Percentiles rank a stretch among this genome's conserved stretches.
Evolutionary conservation across 1,139 yeast species (phyloP).

Genomic region (Schwanniomyces etchellsii): DNA sequence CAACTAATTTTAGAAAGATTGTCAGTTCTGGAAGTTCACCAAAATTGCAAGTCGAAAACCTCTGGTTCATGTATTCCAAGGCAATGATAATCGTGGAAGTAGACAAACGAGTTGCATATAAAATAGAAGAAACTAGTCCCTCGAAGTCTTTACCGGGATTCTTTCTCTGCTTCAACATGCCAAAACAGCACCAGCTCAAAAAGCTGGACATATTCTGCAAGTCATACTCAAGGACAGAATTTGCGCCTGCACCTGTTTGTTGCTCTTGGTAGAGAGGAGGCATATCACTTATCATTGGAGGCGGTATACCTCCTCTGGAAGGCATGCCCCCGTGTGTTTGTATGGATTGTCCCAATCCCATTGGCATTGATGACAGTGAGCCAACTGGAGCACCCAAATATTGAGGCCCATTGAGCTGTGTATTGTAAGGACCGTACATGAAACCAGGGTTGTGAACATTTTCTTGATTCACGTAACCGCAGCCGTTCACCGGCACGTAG

Average conservation of each 20-base stretch:
- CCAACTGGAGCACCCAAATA: slow-evolving; percentile 1
- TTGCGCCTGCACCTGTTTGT: slow-evolving; percentile 64
- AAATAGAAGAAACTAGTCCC: slow-evolving; percentile 58
- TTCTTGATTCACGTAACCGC: slow-evolving; percentile 5
- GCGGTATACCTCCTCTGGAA: no score
- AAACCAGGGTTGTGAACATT: no score
- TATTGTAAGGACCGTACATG: no score
- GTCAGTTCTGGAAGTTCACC: slow-evolving; percentile 33
- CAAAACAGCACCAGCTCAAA: slow-evolving; percentile 60
- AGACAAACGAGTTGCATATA: slow-evolving; percentile 88
- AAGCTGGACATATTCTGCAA: slow-evolving; percentile 73
- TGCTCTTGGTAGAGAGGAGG: slow-evolving; percentile 11
- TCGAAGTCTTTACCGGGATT: slow-evolving; percentile 53
- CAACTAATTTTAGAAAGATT: slow-evolving; percentile 59
- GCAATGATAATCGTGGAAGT: slow-evolving; percentile 74
- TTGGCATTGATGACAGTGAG: slow-evolving; percentile 5
- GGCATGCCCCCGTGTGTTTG: slow-evolving; percentile 4
- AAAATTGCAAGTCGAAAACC: slow-evolving; percentile 23
- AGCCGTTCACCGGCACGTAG: slow-evolving; percentile 17
- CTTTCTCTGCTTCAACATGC: slow-evolving; percentile 47
- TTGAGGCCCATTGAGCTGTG: background rate
- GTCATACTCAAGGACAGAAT: slow-evolving; percentile 74
- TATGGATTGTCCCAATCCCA: background rate
- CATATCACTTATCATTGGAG: slow-evolving; percentile 6
- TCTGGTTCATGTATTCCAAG: slow-evolving; percentile 62